A percentile compares a stretch with the other conserved stretches of the same genome.
phyloP scores from a whole-genome alignment of 306 rosid species.

The Cucumis hystrix region DNA sequence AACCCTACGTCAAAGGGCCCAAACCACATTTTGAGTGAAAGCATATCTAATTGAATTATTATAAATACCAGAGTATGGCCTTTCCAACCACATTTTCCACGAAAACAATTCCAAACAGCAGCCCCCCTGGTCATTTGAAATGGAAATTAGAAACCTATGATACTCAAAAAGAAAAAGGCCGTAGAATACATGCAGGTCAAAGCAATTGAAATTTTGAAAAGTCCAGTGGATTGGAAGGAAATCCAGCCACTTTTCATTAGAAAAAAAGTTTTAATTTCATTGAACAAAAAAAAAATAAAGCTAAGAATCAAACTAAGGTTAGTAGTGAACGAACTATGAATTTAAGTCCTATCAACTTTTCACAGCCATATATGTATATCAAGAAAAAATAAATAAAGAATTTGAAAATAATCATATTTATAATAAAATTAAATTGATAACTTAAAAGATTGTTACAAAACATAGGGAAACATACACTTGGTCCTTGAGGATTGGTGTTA shows the following conservation, averaged over 20 bases:
- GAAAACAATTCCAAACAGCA: slow-evolving; percentile 73
- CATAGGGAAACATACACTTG: no score
- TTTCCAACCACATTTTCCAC: slow-evolving; percentile 79
- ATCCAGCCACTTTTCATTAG: background rate
- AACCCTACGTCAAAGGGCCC: slow-evolving; percentile 17
- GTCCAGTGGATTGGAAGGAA: background rate
- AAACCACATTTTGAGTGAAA: slow-evolving; percentile 69
- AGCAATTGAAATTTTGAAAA: background rate
- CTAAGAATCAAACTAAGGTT: background rate
- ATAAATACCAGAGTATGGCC: slow-evolving; percentile 56
- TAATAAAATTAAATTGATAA: background rate
- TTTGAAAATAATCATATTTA: background rate
- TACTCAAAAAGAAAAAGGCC: background rate
- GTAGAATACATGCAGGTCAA: background rate
- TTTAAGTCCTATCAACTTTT: background rate
- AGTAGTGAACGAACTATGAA: background rate
- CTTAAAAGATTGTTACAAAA: background rate
- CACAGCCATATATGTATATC: background rate
- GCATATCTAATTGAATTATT: slow-evolving; percentile 21
- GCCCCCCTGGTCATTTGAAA: slow-evolving; percentile 35
- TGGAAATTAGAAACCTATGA: background rate
- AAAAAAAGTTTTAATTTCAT: background rate
- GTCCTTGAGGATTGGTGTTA: no score
- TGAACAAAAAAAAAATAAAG: background rate
- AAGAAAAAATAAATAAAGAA: background rate